Evolutionary conservation across 768 basidiomycete genomes (phyloP).

Genomic region (Pisolithus marmoratus): DNA sequence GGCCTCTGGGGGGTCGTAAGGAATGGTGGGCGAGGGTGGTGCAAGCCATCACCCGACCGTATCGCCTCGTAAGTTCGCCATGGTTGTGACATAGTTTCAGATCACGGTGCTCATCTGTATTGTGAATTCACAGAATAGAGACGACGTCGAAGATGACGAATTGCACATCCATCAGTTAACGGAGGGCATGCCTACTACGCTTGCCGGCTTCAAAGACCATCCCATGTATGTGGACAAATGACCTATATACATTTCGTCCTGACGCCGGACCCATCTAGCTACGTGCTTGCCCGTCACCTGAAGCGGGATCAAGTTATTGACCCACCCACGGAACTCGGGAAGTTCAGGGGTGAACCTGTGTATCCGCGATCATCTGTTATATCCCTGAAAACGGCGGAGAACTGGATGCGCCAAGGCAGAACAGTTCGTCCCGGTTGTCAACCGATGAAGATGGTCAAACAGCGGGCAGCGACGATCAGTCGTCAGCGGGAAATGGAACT

Average conservation of each 20-base stretch:
- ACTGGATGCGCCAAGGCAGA: conserved; percentile 89
- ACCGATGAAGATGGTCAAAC: conserved; percentile 86
- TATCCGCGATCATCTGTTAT: conserved; percentile 82
- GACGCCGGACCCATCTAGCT: conserved; percentile 41
- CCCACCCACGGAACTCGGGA: conserved; percentile 77
- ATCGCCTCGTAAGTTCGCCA: conserved; percentile 61
- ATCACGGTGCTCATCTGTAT: conserved; percentile 6
- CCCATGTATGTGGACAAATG: conserved; percentile 56
- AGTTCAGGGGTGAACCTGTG: conserved; percentile 90
- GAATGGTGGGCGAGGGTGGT: conserved; percentile 86
- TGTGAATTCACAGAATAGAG: conserved; percentile 60
- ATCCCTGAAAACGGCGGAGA: conserved; percentile 86
- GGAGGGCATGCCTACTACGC: conserved; percentile 90
- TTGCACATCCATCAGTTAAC: conserved; percentile 67
- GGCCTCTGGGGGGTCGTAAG: conserved; percentile 48
- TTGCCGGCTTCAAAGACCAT: conserved; percentile 94
- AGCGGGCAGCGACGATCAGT: conserved; percentile 75
- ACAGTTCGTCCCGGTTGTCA: conserved; percentile 67
- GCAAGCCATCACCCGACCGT: conserved; percentile 60
- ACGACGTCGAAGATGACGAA: conserved; percentile 91
- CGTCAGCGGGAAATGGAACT: conserved; percentile 69
- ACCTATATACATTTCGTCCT: conserved; percentile 1
- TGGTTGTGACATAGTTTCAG: conserved; percentile 13
- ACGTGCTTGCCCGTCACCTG: conserved; percentile 81
- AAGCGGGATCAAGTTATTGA: conserved; percentile 83